Percentiles rank a stretch among this genome's conserved stretches.
These are phyloP conservation scores for Pseudoturritis turrita DNA, from an alignment of 345 rosid species.

Conservation along the genomic window DNA sequence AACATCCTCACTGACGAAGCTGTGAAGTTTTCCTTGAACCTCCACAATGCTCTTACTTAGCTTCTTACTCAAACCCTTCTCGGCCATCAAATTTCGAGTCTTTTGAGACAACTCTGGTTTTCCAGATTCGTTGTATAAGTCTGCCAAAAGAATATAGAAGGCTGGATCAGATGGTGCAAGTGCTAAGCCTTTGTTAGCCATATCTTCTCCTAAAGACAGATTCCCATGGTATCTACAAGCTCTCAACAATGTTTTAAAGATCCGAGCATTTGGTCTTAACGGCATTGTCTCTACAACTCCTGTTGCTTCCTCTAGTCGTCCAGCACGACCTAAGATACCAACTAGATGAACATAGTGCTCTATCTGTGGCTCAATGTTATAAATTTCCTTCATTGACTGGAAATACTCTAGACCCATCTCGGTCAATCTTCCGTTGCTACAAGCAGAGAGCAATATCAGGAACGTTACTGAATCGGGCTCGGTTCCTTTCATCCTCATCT, in stretches of 20 bases:
- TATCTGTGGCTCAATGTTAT: constrained; percentile 41
- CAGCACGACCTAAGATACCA: constrained; percentile 52
- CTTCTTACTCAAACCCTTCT: constrained; percentile 25
- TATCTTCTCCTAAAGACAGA: constrained; percentile 57
- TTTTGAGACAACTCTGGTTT: constrained; percentile 40
- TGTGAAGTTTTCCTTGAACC: constrained; percentile 26
- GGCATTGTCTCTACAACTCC: constrained; percentile 48
- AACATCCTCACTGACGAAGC: constrained; percentile 29
- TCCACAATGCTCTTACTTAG: constrained; percentile 26
- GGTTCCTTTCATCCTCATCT: constrained; percentile 57
- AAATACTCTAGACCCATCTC: constrained; percentile 58
- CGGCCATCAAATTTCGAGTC: constrained; percentile 37
- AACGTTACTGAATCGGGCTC: constrained; percentile 54
- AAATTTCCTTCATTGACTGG: constrained; percentile 34
- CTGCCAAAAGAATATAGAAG: constrained; percentile 47
- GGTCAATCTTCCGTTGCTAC: constrained; percentile 47
- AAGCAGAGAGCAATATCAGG: constrained; percentile 45
- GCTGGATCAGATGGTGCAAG: constrained; percentile 49
- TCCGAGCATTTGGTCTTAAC: constrained; percentile 36
- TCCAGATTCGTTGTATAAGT: constrained; percentile 45
- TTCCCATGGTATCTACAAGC: constrained; percentile 51
- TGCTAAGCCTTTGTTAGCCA: constrained; percentile 56
- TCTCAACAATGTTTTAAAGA: constrained; percentile 52
- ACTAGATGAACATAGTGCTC: constrained; percentile 54
- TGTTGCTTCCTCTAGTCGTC: constrained; percentile 54